Conservation (phyloP, 2,329 filamentous ascomycete species). For the Trichophyton rubrum region DNA sequence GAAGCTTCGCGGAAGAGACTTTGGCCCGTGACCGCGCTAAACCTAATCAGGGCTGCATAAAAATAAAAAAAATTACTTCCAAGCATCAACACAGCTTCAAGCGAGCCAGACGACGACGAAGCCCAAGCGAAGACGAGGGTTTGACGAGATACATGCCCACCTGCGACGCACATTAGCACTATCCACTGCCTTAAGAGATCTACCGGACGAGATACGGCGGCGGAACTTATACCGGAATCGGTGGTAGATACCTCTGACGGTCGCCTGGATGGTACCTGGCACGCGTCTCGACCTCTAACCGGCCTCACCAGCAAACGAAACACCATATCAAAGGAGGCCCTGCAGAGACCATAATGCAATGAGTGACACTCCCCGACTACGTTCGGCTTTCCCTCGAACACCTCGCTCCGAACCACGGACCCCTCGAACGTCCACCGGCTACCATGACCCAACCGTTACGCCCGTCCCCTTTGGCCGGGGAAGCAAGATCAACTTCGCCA, state of each 20-base stretch:
- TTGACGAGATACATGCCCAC: neutral
- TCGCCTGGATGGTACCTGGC: neutral
- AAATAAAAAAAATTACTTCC: neutral
- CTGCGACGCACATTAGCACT: neutral
- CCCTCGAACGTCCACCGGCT: neutral
- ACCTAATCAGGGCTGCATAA: neutral
- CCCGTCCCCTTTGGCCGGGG: neutral
- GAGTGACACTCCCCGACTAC: conserved; percentile 70
- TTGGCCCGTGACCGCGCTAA: neutral
- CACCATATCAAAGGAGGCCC: neutral
- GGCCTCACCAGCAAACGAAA: neutral
- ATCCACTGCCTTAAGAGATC: neutral
- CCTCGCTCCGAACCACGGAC: conserved; percentile 38
- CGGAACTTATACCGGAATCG: neutral
- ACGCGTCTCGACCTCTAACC: neutral
- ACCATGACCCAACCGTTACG: neutral
- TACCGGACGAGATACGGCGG: neutral
- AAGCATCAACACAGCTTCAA: neutral
- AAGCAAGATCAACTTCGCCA: neutral
- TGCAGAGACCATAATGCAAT: conserved; percentile 49
- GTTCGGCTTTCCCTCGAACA: conserved; percentile 69
- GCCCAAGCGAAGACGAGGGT: neutral
- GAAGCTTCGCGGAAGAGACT: neutral
- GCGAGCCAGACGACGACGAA: neutral
- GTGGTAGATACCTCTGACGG: neutral